Base-by-base conservation (phyloP, 164 flowering plant genomes). In the Magnolia kwangsiensis region DNA sequence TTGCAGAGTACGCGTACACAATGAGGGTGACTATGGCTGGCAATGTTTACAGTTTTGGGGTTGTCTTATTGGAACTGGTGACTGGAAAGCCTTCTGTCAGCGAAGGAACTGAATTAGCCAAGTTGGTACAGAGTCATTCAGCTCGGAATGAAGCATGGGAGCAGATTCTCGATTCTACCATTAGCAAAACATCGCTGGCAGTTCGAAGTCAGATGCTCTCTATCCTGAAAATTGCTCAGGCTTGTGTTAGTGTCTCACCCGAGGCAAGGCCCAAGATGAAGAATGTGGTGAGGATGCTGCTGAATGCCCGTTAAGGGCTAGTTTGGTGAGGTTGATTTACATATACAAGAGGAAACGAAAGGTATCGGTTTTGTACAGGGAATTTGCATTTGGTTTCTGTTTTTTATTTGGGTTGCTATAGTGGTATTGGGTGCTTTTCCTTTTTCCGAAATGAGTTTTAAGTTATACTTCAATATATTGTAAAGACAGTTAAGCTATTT, bases 1-100 rank as follows among this genome's bases (percentile, higher is more conserved):
- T 59, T 63, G 37, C 92, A 90, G 97, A 92, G 79, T 92, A 92
- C 67, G 95, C 97, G n/a, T 91, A 90, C 86, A 90, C 93, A 20
- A 90, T 92, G 95, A 85, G 92, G 79, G 87, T 92, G 64, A 90
- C 97, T 13, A 81, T 75, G 77, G 88, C 93, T 5, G 97, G 92
- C 67, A 92, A 92, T 55, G 89, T 92, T 8, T 92, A 92, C 78
- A 92, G 95, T 76, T 92, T 90, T 67, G 97, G 95, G 50, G 91
- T 92, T 11, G 67, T 92, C 70, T 84, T 90, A 51, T 86, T 92
- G 66, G 94, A 92, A 75, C 67, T 90, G 79, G 72, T 92, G 31
- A 88, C 92, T 0, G 97, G 94, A 67, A 88, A 85, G 75, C 88
- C 88, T 29, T 88, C 97, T 8, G 88, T 89, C 9, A 80, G 82